Percentiles rank a stretch among this genome's conserved stretches.
Conservation (phyloP, 108 stramenopile genomes). For the Aurantiochytrium sp. region DNA sequence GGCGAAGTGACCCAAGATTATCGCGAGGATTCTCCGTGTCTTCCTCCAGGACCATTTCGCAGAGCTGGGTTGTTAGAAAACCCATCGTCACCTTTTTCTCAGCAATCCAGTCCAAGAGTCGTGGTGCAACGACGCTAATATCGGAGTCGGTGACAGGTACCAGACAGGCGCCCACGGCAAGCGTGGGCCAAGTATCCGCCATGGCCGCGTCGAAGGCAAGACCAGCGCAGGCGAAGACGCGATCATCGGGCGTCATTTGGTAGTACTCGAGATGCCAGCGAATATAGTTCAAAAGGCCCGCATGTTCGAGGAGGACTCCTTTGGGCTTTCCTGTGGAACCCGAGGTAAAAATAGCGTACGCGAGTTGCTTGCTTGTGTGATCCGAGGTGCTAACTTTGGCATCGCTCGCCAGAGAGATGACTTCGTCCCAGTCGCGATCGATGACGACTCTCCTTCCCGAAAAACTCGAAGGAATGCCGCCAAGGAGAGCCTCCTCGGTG, state of each 20-base stretch:
- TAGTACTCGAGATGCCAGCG: constrained; percentile 4
- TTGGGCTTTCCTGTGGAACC: not conserved
- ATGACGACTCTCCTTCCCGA: not conserved
- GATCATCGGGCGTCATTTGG: not conserved
- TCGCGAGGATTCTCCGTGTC: not conserved
- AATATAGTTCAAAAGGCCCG: not conserved
- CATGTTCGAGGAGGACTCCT: not conserved
- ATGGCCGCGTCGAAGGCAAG: not conserved
- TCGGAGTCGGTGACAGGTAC: not conserved
- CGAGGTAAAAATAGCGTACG: not conserved
- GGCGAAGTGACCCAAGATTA: not conserved
- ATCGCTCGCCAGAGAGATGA: not conserved
- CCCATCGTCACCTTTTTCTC: not conserved
- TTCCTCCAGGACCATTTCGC: constrained; percentile 12
- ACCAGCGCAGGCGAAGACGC: not conserved
- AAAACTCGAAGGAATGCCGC: not conserved
- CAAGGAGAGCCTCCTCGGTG: not conserved
- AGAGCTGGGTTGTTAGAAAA: not conserved
- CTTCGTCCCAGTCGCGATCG: not conserved
- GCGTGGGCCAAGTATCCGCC: constrained; percentile 8
- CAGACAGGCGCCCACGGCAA: not conserved
- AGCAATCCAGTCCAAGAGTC: not conserved
- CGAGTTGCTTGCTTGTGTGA: not conserved
- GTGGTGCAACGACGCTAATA: not conserved
- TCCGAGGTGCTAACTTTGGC: not conserved